These are phyloP conservation scores for Gentiana straminea DNA, from an alignment of 257 asterid genomes.

Conservation along the genomic window DNA sequence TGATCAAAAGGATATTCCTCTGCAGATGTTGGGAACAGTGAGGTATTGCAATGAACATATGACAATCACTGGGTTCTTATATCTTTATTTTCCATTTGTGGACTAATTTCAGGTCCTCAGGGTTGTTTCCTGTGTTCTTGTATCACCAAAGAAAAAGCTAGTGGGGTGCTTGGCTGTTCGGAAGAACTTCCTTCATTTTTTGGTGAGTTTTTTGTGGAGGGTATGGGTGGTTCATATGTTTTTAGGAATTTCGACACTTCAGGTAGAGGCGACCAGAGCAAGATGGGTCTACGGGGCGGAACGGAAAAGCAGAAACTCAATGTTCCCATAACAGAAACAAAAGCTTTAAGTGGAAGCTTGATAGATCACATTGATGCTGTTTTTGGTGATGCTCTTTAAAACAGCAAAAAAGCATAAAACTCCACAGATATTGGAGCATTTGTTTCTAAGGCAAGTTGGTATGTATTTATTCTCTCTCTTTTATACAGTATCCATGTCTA, in stretches of 20 bases:
- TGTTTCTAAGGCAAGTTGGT: constrained; percentile 49
- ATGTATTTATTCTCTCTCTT: constrained; percentile 5
- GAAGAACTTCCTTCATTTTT: constrained; percentile 63
- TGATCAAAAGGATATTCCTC: constrained; percentile 40
- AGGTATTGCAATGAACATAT: constrained; percentile 42
- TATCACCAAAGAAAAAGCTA: constrained; percentile 79
- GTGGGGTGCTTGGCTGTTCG: constrained; percentile 79
- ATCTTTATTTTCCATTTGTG: constrained; percentile 15
- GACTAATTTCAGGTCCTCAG: constrained; percentile 54
- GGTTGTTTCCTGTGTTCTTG: constrained; percentile 82
- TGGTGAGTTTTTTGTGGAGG: constrained; percentile 83
- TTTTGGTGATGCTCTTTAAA: constrained; percentile 29
- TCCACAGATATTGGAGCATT: constrained; percentile 80
- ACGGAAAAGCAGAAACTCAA: constrained; percentile 45
- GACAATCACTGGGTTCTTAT: not conserved
- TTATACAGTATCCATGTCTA: constrained; percentile 1
- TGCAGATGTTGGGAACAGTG: constrained; percentile 57
- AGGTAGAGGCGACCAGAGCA: constrained; percentile 41
- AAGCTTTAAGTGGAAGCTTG: constrained; percentile 32
- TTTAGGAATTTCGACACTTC: constrained; percentile 50
- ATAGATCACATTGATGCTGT: constrained; percentile 28
- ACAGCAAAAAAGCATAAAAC: constrained; percentile 52
- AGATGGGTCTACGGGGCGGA: constrained; percentile 44
- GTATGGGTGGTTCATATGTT: constrained; percentile 83
- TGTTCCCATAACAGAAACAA: constrained; percentile 34